These are phyloP conservation scores for Plasmodium blacklocki DNA, from an alignment of 169 alveolate genomes.

Conservation along the genomic window DNA sequence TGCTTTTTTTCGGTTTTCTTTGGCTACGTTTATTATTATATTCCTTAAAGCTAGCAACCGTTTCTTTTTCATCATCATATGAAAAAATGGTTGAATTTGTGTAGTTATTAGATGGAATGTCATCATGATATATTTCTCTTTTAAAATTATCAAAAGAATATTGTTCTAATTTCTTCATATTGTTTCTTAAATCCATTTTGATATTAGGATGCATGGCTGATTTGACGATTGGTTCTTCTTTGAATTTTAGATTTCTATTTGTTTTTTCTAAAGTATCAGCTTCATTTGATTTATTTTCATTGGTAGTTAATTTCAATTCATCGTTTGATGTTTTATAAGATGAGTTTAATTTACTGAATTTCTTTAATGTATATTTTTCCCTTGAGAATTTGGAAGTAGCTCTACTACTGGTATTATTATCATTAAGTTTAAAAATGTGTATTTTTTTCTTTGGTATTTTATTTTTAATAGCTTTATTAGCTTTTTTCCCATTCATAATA, in stretches of 20 bases:
- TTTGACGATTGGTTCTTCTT: slow-evolving; percentile 53
- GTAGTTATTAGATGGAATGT: slow-evolving; percentile 4
- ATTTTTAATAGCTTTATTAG: neutral
- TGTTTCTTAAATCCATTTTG: slow-evolving; percentile 38
- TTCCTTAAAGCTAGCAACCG: slow-evolving; percentile 23
- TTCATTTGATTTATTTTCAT: slow-evolving; percentile 11
- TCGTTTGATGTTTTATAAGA: slow-evolving; percentile 9
- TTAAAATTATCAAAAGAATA: slow-evolving; percentile 22
- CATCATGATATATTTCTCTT: slow-evolving; percentile 65
- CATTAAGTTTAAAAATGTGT: slow-evolving; percentile 14
- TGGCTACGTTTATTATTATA: slow-evolving; percentile 9
- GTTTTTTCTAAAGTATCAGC: slow-evolving; percentile 40
- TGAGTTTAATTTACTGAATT: slow-evolving; percentile 10
- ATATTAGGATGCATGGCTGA: slow-evolving; percentile 45
- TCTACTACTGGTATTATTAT: neutral
- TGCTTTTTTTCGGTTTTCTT: neutral
- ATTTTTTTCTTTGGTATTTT: slow-evolving; percentile 23
- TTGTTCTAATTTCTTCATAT: slow-evolving; percentile 25
- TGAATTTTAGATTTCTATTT: slow-evolving; percentile 18
- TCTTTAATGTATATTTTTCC: slow-evolving; percentile 29
- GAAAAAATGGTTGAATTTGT: slow-evolving; percentile 24
- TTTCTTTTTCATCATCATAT: slow-evolving; percentile 29
- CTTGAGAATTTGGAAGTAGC: slow-evolving; percentile 20
- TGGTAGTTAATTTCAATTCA: slow-evolving; percentile 15
- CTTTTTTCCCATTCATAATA: no score